Evolutionary conservation across 495 filamentous ascomycete species (phyloP).

Genomic region (Penicillium maclennaniae): DNA sequence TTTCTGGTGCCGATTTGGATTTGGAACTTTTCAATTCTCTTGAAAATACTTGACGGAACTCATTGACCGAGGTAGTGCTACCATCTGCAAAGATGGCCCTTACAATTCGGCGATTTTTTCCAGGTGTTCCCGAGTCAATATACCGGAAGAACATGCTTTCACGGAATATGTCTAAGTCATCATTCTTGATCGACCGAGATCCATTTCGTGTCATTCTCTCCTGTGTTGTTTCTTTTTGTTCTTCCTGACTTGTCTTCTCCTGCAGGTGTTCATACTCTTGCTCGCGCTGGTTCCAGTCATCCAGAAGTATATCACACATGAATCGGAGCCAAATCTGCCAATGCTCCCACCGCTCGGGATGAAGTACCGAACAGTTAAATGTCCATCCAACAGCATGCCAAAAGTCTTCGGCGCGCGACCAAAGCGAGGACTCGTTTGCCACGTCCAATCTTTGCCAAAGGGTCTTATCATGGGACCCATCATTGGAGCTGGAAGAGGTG

Average conservation of each 20-base stretch:
- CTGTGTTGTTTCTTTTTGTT: neutral
- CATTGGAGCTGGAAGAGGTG: conserved; percentile 8
- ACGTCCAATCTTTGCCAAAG: conserved; percentile 50
- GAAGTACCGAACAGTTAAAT: conserved; percentile 78
- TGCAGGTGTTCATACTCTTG: conserved; percentile 18
- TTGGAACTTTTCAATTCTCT: conserved; percentile 51
- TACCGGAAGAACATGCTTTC: conserved; percentile 57
- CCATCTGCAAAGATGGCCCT: conserved; percentile 65
- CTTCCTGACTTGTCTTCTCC: conserved; percentile 12
- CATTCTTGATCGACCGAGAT: conserved; percentile 10
- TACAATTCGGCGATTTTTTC: conserved; percentile 50
- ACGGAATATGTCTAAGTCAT: conserved; percentile 33
- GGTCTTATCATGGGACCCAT: conserved; percentile 26
- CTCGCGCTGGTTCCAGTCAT: conserved; percentile 64
- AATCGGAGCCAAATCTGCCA: conserved; percentile 82
- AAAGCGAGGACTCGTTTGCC: conserved; percentile 63
- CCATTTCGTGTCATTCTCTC: conserved; percentile 12
- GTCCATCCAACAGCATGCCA: conserved; percentile 91
- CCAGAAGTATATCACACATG: conserved; percentile 72
- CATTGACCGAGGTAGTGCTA: conserved; percentile 35
- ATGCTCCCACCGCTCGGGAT: conserved; percentile 68
- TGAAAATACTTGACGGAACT: conserved; percentile 59
- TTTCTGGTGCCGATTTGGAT: conserved; percentile 14
- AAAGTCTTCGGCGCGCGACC: conserved; percentile 72
- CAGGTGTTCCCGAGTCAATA: conserved; percentile 36